Percentiles rank a stretch among this genome's conserved stretches.
These are phyloP conservation scores for Raphidocelis subcapitata DNA, from an alignment of 139 green algal species.

Conservation along the genomic window DNA sequence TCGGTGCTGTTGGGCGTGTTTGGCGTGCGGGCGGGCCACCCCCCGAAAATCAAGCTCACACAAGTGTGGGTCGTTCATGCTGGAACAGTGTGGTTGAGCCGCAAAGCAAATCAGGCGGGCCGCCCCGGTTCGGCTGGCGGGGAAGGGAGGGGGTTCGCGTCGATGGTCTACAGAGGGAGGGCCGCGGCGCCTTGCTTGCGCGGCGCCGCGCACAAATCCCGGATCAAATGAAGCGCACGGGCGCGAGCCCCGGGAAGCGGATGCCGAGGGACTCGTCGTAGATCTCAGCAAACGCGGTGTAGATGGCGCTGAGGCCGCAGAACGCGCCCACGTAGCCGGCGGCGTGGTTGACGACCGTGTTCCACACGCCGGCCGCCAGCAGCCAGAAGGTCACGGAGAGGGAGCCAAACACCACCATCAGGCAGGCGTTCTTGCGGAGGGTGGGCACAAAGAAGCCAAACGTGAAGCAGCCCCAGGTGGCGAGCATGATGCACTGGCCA, in stretches of 20 bases:
- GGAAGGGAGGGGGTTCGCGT: too few relatives aligned
- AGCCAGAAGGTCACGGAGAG: conserved; percentile 67
- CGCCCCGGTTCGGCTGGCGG: too few relatives aligned
- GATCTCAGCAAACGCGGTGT: conserved; percentile 58
- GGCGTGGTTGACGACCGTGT: conserved; percentile 14
- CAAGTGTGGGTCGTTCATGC: too few relatives aligned
- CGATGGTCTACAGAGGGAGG: background rate
- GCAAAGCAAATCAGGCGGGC: too few relatives aligned
- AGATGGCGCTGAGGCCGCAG: conserved; percentile 58
- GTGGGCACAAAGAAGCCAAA: conserved; percentile 54
- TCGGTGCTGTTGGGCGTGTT: too few relatives aligned
- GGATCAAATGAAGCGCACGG: conserved; percentile 28
- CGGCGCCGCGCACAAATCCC: background rate
- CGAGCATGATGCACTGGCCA: conserved; percentile 47
- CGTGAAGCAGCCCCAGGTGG: conserved; percentile 65
- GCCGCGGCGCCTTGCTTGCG: background rate
- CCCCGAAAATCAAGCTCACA: too few relatives aligned
- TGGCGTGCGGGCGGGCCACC: too few relatives aligned
- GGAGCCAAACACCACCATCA: conserved; percentile 40
- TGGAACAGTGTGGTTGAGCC: too few relatives aligned
- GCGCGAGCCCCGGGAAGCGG: conserved; percentile 7
- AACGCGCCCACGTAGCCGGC: conserved; percentile 64
- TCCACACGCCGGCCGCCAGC: conserved; percentile 46
- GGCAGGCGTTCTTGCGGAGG: conserved; percentile 46
- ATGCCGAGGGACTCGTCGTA: conserved; percentile 44